Base-by-base conservation (phyloP, 2,329 filamentous ascomycete species). In the Emergomyces orientalis region DNA sequence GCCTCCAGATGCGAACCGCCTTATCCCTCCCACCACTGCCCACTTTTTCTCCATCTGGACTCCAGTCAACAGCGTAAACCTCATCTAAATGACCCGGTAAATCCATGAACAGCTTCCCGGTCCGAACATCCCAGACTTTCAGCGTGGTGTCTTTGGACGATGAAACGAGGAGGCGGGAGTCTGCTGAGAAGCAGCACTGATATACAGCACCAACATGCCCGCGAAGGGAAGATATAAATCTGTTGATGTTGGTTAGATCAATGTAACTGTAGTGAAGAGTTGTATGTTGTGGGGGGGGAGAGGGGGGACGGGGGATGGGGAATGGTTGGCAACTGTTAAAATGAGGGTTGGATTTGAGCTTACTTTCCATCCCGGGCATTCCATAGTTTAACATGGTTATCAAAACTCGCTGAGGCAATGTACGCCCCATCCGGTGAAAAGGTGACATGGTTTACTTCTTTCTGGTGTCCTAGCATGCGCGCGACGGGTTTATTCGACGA, bases 321-420 rank as follows among this genome's bases (percentile, higher is more conserved):
- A n/a, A n/a, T n/a, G n/a, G 17, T 47, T 47, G 43, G n/a, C 5
- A 22, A 9, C 19, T n/a, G 19, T 22, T 22, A 25, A 37, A 8
- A 9, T 37, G 2, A 6, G 19, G 4, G 5, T 41, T n/a, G 22
- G 11, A 61, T 27, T 14, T 32, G n/a, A 43, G 75, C 76, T 71
- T 66, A 79, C 71, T 82, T 84, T 65, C 84, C 86, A 66, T 87
- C 89, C 72, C 84, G 82, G 2, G 88, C 89, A 68, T 87, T 90
- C 92, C 92, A 97, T 32, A 97, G 78, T 77, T 96, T 96, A 69
- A 93, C 91, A 70, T 93, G 90, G 73, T 97, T 99, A 75, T 99
- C 94, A 79, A 93, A 99, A 3, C 88, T 88, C 9, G 90, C 87
- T 45, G 89, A 95, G 9, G 94, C 94, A 69, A 99, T 91, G 63